Evolutionary conservation across 2,329 filamentous ascomycete genomes (phyloP).

Genomic region (Aspergillus udagawae): DNA sequence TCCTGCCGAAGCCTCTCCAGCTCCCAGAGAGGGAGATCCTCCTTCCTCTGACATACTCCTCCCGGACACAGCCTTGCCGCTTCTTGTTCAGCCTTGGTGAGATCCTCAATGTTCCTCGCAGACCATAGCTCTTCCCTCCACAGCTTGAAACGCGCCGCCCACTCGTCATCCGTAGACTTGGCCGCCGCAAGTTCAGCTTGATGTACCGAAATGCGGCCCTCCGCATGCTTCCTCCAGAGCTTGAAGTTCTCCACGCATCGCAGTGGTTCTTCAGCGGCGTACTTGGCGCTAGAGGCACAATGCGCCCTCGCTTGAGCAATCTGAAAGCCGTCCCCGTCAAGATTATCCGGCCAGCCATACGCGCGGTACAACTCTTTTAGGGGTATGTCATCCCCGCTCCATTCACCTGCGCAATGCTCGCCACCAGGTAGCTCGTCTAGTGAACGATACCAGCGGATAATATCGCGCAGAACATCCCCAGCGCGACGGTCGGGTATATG

Average conservation of each 20-base stretch:
- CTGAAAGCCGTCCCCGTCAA: conserved; percentile 15
- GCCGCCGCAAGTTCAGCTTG: background rate
- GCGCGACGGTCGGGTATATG: conserved; percentile 11
- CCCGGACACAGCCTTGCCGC: background rate
- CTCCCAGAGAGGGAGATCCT: background rate
- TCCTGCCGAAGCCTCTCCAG: background rate
- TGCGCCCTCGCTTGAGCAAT: conserved; percentile 6
- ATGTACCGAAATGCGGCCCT: too few relatives aligned
- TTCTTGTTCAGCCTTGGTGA: background rate
- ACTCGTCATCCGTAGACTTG: background rate
- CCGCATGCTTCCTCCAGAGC: too few relatives aligned
- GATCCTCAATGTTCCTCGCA: background rate
- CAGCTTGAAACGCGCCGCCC: background rate
- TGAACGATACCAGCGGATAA: conserved; percentile 9
- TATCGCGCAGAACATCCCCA: conserved; percentile 14
- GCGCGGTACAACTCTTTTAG: conserved; percentile 4
- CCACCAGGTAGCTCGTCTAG: conserved; percentile 12
- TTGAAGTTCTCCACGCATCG: too few relatives aligned
- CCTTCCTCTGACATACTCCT: background rate
- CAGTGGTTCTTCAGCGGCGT: too few relatives aligned
- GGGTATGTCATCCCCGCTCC: background rate
- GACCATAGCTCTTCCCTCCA: background rate
- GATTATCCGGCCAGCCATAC: conserved; percentile 16
- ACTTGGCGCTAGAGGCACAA: too few relatives aligned
- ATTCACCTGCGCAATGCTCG: background rate